Percentiles rank a stretch among this genome's conserved stretches.
Evolutionary conservation across 257 asterid genomes (phyloP).

Genomic region (Buddleja alternifolia): DNA sequence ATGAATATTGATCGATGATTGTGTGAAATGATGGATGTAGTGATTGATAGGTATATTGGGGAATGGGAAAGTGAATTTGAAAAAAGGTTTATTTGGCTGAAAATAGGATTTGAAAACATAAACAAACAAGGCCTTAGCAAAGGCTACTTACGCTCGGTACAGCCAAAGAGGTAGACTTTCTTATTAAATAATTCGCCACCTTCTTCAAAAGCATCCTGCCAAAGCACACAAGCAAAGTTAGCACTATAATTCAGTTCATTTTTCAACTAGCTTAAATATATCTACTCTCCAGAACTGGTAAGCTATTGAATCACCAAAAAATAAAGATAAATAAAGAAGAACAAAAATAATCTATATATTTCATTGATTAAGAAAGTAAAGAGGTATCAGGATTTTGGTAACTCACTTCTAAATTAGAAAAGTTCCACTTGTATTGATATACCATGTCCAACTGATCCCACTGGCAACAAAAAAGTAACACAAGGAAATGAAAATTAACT

Average conservation of each 20-base stretch:
- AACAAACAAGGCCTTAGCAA: too few relatives aligned
- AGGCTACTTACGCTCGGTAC: slow-evolving; percentile 85
- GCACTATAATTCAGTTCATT: not conserved
- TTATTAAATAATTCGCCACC: slow-evolving; percentile 72
- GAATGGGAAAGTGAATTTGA: too few relatives aligned
- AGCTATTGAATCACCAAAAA: not conserved
- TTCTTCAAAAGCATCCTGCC: slow-evolving; percentile 91
- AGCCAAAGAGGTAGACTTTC: slow-evolving; percentile 83
- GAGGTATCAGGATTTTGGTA: slow-evolving; percentile 7
- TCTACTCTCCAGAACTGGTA: not conserved
- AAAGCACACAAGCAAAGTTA: slow-evolving; percentile 28
- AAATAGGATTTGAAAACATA: too few relatives aligned
- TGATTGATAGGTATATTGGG: too few relatives aligned
- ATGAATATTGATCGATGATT: too few relatives aligned
- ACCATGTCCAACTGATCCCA: slow-evolving; percentile 97
- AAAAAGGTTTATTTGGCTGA: too few relatives aligned
- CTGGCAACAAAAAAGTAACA: slow-evolving; percentile 45
- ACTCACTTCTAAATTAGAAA: slow-evolving; percentile 78
- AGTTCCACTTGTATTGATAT: slow-evolving; percentile 85
- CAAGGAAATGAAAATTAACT: too few relatives aligned
- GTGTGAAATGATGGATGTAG: too few relatives aligned
- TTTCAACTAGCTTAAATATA: not conserved
- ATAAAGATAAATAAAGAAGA: not conserved
- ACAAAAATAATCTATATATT: not conserved
- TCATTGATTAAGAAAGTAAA: not conserved